Conservation (phyloP, 1,284 basidiomycete genomes). For the Cryptococcus amylolentus region DNA sequence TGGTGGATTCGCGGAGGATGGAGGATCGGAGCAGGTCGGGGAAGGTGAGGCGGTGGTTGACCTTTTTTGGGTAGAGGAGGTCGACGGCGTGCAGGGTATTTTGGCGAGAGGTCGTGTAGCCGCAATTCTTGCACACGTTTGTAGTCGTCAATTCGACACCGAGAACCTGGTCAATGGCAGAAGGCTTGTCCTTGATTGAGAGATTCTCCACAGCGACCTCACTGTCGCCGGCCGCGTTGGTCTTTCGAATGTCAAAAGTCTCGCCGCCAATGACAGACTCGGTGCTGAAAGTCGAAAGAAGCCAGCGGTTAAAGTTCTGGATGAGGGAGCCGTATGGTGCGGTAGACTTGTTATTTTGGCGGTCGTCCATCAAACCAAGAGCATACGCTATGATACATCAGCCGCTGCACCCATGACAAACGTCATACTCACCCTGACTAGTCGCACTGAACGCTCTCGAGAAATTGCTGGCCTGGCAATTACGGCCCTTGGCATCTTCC, state of each 20-base stretch:
- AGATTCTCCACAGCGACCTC: slow-evolving; percentile 1
- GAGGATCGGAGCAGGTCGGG: slow-evolving; percentile 69
- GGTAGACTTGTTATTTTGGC: slow-evolving; percentile 61
- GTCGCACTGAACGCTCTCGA: slow-evolving; percentile 82
- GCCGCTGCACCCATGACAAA: neutral
- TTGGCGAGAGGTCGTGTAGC: slow-evolving; percentile 65
- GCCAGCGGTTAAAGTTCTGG: slow-evolving; percentile 90
- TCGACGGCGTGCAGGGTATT: slow-evolving; percentile 79
- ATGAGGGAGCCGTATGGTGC: slow-evolving; percentile 82
- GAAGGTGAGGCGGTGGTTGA: slow-evolving; percentile 54
- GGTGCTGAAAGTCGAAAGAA: slow-evolving; percentile 56
- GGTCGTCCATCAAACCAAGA: slow-evolving; percentile 82
- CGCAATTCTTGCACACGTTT: slow-evolving; percentile 73
- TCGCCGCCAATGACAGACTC: slow-evolving; percentile 38
- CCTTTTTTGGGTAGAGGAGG: slow-evolving; percentile 79
- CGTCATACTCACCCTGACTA: slow-evolving; percentile 60
- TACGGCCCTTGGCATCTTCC: slow-evolving; percentile 87
- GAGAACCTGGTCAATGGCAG: slow-evolving; percentile 74
- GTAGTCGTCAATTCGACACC: slow-evolving; percentile 71
- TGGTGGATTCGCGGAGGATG: slow-evolving; percentile 72
- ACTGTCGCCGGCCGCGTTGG: slow-evolving; percentile 2
- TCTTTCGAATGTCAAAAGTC: slow-evolving; percentile 23
- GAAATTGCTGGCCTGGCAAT: slow-evolving; percentile 96
- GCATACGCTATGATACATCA: slow-evolving; percentile 62
- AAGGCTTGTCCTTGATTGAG: slow-evolving; percentile 30